Evolutionary conservation across 768 basidiomycete genomes (phyloP).

Genomic region (Pleurotus giganteus): DNA sequence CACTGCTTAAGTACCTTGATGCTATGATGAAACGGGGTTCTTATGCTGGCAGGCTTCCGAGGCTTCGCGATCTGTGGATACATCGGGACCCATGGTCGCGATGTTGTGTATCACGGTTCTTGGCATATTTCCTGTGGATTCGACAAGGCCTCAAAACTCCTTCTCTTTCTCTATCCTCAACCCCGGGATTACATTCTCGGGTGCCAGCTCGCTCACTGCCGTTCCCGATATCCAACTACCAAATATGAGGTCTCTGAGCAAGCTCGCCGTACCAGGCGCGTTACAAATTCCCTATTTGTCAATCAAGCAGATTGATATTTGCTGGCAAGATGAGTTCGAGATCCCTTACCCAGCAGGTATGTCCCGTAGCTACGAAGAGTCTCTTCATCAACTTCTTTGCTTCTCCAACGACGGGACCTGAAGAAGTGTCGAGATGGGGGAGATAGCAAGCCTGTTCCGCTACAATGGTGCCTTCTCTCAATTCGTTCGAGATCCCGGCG

Average conservation of each 20-base stretch:
- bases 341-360: constrained; percentile 68
- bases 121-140: background rate
- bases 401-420: constrained; percentile 73
- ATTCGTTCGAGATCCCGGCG: constrained; percentile 54
- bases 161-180: background rate
- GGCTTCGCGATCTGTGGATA: background rate
- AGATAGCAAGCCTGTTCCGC: constrained; percentile 73
- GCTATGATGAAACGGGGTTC: constrained; percentile 9
- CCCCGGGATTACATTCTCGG: background rate
- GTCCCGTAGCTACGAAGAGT: constrained; percentile 72
- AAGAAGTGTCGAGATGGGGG: constrained; percentile 52
- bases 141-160: background rate
- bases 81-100: background rate
- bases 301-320: background rate
- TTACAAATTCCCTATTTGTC: constrained; percentile 68
- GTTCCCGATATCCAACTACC: constrained; percentile 36
- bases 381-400: constrained; percentile 55
- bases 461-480: constrained; percentile 52
- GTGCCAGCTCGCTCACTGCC: background rate
- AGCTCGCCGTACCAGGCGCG: constrained; percentile 80
- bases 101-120: background rate
- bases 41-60: background rate
- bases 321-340: background rate
- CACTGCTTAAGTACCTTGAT: constrained; percentile 7
- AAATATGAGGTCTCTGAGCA: constrained; percentile 68